These are phyloP conservation scores for Globisporangium viniferum DNA, from an alignment of 352 stramenopile species.

Conservation along the genomic window DNA sequence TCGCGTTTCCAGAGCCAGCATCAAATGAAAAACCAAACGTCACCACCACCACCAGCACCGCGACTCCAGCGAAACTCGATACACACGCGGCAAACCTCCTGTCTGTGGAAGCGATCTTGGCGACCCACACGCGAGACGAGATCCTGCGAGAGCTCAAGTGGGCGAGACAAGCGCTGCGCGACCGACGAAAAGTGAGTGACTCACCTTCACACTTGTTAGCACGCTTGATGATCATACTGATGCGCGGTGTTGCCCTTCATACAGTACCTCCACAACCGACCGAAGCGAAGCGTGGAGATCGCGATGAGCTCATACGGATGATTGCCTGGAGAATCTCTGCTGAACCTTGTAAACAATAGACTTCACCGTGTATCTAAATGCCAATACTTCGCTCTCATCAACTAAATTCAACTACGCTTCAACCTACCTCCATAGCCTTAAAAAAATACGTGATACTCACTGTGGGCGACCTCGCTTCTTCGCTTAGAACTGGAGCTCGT, in stretches of 20 bases:
- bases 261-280: constrained; percentile 33
- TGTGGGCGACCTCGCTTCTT: background rate
- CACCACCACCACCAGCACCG: background rate
- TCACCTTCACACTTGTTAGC: background rate
- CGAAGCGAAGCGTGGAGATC: constrained; percentile 19
- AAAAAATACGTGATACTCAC: background rate
- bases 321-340: background rate
- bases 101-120: constrained; percentile 38
- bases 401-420: background rate
- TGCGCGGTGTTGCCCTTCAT: background rate
- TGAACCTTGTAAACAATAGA: background rate
- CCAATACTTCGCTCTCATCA: background rate
- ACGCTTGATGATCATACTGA: background rate
- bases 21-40: background rate
- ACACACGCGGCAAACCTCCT: background rate
- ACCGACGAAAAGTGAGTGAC: constrained; percentile 38
- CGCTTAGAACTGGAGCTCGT: constrained; percentile 99
- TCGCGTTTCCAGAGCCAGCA: background rate
- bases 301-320: background rate
- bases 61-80: background rate
- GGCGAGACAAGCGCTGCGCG: constrained; percentile 38
- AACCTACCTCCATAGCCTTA: background rate
- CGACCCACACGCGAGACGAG: constrained; percentile 43
- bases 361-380: background rate
- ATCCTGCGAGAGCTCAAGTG: constrained; percentile 58